Conservation (phyloP, 169 alveolate genomes). For the Plasmodium gonderi region DNA sequence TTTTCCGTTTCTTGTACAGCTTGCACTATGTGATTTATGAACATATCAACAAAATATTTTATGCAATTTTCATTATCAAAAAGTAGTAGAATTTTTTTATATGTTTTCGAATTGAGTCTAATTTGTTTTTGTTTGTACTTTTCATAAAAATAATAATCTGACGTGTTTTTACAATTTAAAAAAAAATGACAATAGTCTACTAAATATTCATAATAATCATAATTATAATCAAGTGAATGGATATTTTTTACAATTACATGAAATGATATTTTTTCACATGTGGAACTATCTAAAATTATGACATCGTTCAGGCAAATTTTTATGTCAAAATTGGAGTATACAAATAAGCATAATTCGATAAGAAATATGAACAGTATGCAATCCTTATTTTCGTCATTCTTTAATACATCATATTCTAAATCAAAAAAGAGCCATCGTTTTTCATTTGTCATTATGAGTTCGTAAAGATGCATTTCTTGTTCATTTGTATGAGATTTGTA, state of each 20-base stretch:
- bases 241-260: slow-evolving; percentile 72
- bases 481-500: not conserved
- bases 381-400: slow-evolving; percentile 30
- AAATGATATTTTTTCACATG: slow-evolving; percentile 63
- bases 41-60: slow-evolving; percentile 68
- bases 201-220: slow-evolving; percentile 68
- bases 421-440: slow-evolving; percentile 73
- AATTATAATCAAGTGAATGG: slow-evolving; percentile 11
- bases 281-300: slow-evolving; percentile 69
- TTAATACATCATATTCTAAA: slow-evolving; percentile 49
- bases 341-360: slow-evolving; percentile 54
- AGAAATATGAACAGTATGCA: slow-evolving; percentile 46
- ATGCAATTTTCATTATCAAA: slow-evolving; percentile 55
- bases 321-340: slow-evolving; percentile 22
- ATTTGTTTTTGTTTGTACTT: slow-evolving; percentile 50
- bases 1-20: slow-evolving; percentile 19
- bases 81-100: slow-evolving; percentile 10
- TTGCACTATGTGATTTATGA: slow-evolving; percentile 14
- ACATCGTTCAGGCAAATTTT: slow-evolving; percentile 63
- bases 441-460: slow-evolving; percentile 52
- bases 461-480: slow-evolving; percentile 53
- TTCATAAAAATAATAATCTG: slow-evolving; percentile 34
- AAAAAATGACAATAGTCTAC: slow-evolving; percentile 62
- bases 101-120: not conserved
- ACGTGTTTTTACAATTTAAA: not conserved